Evolutionary conservation across 164 flowering plant species (phyloP).

Genomic region (Buxus sempervirens): DNA sequence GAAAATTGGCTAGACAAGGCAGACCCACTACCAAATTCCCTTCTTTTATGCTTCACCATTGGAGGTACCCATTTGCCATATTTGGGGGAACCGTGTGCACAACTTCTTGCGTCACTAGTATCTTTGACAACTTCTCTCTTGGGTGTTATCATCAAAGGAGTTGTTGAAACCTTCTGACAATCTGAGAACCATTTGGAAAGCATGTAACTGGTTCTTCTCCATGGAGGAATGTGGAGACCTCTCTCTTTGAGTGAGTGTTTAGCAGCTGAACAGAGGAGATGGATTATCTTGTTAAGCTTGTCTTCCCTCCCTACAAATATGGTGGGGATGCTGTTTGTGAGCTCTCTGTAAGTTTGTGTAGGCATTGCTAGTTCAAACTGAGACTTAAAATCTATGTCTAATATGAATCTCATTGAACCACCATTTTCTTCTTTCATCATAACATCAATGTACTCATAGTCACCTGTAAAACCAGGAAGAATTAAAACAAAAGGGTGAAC

Average conservation of each 20-base stretch:
- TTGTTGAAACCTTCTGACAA: conserved; percentile 9
- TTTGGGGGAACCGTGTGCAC: conserved; percentile 7
- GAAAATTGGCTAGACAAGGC: conserved; percentile 43
- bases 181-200: conserved; percentile 33
- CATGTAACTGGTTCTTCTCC: conserved; percentile 39
- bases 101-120: conserved; percentile 7
- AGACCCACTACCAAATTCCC: conserved; percentile 31
- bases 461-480: conserved; percentile 43
- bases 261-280: conserved; percentile 46
- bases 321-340: conserved; percentile 38
- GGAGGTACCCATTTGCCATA: conserved; percentile 31
- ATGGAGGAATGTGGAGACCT: conserved; percentile 41
- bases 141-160: neutral
- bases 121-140: conserved; percentile 1
- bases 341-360: conserved; percentile 35
- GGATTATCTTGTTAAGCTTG: conserved; percentile 36
- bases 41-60: conserved; percentile 25
- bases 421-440: conserved; percentile 18
- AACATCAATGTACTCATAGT: conserved; percentile 59
- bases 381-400: conserved; percentile 62
- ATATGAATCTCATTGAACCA: conserved; percentile 32
- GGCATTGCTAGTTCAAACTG: conserved; percentile 71
- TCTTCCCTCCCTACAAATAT: conserved; percentile 51
- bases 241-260: conserved; percentile 35
- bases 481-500: too few species aligned